These are phyloP conservation scores for Tanacetum coccineum DNA, from an alignment of 129 eudicot species.

Conservation along the genomic window DNA sequence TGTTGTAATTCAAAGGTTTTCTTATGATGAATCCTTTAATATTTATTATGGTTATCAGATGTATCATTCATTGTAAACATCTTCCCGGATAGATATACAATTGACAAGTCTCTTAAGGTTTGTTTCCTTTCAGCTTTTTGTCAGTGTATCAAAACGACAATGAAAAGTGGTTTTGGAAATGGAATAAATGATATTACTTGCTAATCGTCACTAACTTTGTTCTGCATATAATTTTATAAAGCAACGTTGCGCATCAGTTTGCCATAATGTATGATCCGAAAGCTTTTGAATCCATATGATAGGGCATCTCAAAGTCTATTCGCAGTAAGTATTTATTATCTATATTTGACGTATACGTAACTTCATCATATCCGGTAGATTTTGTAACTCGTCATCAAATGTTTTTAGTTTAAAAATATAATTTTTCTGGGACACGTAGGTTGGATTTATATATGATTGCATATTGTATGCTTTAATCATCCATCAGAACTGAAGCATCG, in stretches of 20 bases:
- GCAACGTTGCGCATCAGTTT: slow-evolving; percentile 11
- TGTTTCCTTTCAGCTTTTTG: too few species aligned
- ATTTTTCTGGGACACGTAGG: too few species aligned
- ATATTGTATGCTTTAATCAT: background rate
- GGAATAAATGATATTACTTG: too few species aligned
- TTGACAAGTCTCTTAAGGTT: too few species aligned
- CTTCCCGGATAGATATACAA: too few species aligned
- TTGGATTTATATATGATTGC: background rate
- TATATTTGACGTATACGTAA: too few species aligned
- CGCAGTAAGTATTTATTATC: slow-evolving; percentile 21
- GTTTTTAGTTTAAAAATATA: background rate
- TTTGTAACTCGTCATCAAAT: background rate
- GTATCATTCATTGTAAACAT: too few species aligned
- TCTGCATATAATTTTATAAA: slow-evolving; percentile 8
- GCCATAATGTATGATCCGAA: slow-evolving; percentile 13
- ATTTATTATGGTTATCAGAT: too few species aligned
- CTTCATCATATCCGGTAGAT: background rate
- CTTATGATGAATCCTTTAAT: too few species aligned
- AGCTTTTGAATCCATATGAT: slow-evolving; percentile 31
- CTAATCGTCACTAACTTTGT: slow-evolving; percentile 15
- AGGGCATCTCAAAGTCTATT: slow-evolving; percentile 29
- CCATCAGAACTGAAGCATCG: slow-evolving; percentile 34
- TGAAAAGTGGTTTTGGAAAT: too few species aligned
- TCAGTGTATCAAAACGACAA: too few species aligned
- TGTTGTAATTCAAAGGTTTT: too few species aligned